Conservation (phyloP, 2,329 filamentous ascomycete genomes). For the Triangularia setosa region DNA sequence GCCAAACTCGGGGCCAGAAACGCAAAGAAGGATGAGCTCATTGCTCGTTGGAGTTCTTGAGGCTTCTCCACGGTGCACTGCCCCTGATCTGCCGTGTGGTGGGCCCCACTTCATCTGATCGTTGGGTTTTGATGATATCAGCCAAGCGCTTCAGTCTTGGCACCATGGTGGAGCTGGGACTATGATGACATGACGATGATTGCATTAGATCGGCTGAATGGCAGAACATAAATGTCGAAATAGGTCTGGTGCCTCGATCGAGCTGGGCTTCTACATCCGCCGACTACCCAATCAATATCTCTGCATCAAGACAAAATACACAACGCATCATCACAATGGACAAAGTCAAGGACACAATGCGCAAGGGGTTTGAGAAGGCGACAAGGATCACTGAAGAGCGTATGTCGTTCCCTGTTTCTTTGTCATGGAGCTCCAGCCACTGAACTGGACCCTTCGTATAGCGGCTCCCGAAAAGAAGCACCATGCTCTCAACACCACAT, state of each 20-base stretch:
- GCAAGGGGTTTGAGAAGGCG: constrained; percentile 5
- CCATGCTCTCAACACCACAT: background rate
- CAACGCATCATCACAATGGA: background rate
- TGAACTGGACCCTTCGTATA: background rate
- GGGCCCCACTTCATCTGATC: background rate
- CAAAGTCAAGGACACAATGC: background rate
- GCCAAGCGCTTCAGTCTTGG: background rate
- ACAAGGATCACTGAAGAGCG: background rate
- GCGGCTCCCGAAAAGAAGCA: background rate
- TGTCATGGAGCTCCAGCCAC: background rate
- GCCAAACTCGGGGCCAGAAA: constrained; percentile 38
- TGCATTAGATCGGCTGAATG: background rate
- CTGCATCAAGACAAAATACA: background rate
- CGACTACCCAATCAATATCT: background rate
- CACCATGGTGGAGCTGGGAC: background rate
- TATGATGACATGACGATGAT: background rate
- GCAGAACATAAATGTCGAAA: background rate
- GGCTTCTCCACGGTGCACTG: background rate
- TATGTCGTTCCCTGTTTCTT: background rate
- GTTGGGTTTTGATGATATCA: background rate
- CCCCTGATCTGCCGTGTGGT: background rate
- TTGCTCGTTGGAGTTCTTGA: constrained; percentile 38
- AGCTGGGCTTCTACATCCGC: background rate
- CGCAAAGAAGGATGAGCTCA: constrained; percentile 46
- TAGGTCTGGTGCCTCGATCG: background rate